phyloP scores from a whole-genome alignment of 2,329 filamentous ascomycete genomes.

The Colletotrichum tanaceti region DNA sequence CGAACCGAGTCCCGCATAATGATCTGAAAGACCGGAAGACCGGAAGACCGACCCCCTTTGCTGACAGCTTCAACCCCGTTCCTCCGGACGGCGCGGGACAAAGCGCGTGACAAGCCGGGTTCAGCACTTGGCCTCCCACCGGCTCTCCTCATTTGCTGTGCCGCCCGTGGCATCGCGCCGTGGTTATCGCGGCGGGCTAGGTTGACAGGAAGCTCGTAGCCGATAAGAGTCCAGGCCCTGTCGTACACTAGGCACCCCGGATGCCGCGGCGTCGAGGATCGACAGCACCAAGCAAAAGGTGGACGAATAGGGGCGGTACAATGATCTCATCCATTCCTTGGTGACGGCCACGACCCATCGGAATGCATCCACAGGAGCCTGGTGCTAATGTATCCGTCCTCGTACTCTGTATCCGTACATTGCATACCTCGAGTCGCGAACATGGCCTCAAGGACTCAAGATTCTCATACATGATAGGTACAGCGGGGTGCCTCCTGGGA shows the following conservation, averaged over 20 bases:
- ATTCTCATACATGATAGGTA: not conserved
- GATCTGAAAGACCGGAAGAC: conserved; percentile 12
- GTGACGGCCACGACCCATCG: not conserved
- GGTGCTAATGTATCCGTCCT: too few relatives aligned
- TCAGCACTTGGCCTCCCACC: not conserved
- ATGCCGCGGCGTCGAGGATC: conserved; percentile 34
- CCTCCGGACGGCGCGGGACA: not conserved
- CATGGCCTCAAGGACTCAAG: not conserved
- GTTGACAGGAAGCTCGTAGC: conserved; percentile 5
- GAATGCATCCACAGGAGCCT: not conserved
- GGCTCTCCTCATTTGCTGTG: conserved; percentile 3
- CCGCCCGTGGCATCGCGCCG: conserved; percentile 14
- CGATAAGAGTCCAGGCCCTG: conserved; percentile 14
- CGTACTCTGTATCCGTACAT: too few relatives aligned
- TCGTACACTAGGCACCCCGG: too few relatives aligned
- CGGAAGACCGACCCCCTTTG: too few relatives aligned
- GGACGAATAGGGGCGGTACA: conserved; percentile 21
- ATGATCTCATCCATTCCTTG: conserved; percentile 33
- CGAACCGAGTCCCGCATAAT: conserved; percentile 1
- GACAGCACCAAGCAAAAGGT: conserved; percentile 23
- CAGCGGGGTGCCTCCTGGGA: not conserved
- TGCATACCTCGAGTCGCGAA: too few relatives aligned
- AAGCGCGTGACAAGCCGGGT: conserved; percentile 7
- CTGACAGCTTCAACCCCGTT: not conserved
- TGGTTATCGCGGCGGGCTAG: conserved; percentile 24